Evolutionary conservation across 2,329 filamentous ascomycete genomes (phyloP).

Genomic region (Aspergillus pseudoterreus): DNA sequence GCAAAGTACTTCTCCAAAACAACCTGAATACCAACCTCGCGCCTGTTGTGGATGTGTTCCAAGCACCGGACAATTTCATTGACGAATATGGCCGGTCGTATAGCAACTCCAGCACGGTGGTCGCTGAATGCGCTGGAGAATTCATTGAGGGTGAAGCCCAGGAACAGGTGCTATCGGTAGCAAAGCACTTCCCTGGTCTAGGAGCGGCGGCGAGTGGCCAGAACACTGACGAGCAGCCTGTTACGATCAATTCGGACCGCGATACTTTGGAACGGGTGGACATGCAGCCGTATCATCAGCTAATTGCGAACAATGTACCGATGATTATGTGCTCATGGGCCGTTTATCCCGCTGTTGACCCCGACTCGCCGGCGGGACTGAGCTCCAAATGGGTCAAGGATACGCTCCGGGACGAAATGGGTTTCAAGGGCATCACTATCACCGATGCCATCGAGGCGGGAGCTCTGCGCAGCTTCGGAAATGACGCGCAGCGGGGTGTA

Average conservation of each 20-base stretch:
- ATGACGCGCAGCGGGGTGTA: conserved; percentile 6
- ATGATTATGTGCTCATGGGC: conserved; percentile 32
- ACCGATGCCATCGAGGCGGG: conserved; percentile 30
- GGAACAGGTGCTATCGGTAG: conserved; percentile 19
- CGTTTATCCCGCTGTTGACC: conserved; percentile 26
- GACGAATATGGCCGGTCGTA: conserved; percentile 25
- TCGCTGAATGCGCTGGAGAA: conserved; percentile 8
- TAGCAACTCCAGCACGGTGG: conserved; percentile 21
- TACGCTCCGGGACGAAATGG: conserved; percentile 18
- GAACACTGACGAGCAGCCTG: conserved; percentile 27
- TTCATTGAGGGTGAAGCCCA: conserved; percentile 5
- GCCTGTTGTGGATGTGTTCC: conserved; percentile 28
- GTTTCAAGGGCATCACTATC: conserved; percentile 28
- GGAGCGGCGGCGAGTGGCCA: conserved; percentile 19
- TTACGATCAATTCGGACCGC: conserved; percentile 22
- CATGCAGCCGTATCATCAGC: conserved; percentile 20
- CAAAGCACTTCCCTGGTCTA: conserved; percentile 31
- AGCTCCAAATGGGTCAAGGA: conserved; percentile 25
- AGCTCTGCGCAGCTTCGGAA: conserved; percentile 9
- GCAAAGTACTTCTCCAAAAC: not conserved
- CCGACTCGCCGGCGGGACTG: conserved; percentile 20
- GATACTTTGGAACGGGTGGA: conserved; percentile 22
- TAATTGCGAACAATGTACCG: conserved; percentile 23
- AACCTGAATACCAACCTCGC: conserved; percentile 25
- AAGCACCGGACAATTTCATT: conserved; percentile 22